Evolutionary conservation across 2,329 filamentous ascomycete species (phyloP), one percentile per base, ranked within the genome.

Genomic region (Paraphaeosphaeria minitans): DNA sequence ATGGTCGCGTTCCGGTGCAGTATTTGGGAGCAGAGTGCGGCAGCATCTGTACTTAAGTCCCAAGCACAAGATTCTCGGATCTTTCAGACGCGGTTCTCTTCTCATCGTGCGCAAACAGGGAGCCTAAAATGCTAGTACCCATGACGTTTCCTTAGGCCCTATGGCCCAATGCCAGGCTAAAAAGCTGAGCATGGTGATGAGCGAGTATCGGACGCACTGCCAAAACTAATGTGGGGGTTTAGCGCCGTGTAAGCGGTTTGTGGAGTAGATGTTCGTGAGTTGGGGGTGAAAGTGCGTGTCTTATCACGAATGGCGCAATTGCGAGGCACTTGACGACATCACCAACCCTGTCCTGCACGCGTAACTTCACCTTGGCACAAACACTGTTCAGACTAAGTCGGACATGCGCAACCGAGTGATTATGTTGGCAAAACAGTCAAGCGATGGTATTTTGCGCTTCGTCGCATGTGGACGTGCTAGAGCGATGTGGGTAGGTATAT

Each of bases 301-400:
- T 42, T 57, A 29, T 21, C 19, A 22, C 33, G 35, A 42, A 66
- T 63, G 58, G 60, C 64, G 64, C 62, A 62, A 66, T 64, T 46
- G 37, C 58, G n/a, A 21, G 51, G 56, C 42, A 56, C 56, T 53
- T 64, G 55, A 55, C 64, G 59, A 61, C 64, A 66, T 66, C 53
- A 43, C 33, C 51, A 60, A 58, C 57, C 57, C 58, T 54, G 49
- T 58, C 55, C 37, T 53, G 39, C 22, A 16, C 43, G 43, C 43
- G 24, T 27, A 46, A 46, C 22, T 4, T 16, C 14, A 29, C 21
- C 43, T 46, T 46, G 43, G 43, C 43, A 22, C 7, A 21, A 27
- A 10, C 22, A 12, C 24, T 13, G 9, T n/a, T 27, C 2, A 27
- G 16, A 27, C 22, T 46, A 46, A 24, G 4, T 14, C 19, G 24